These are phyloP conservation scores for Phaeosphaeria sp. DNA, from an alignment of 2,329 filamentous ascomycete species.

Conservation along the genomic window DNA sequence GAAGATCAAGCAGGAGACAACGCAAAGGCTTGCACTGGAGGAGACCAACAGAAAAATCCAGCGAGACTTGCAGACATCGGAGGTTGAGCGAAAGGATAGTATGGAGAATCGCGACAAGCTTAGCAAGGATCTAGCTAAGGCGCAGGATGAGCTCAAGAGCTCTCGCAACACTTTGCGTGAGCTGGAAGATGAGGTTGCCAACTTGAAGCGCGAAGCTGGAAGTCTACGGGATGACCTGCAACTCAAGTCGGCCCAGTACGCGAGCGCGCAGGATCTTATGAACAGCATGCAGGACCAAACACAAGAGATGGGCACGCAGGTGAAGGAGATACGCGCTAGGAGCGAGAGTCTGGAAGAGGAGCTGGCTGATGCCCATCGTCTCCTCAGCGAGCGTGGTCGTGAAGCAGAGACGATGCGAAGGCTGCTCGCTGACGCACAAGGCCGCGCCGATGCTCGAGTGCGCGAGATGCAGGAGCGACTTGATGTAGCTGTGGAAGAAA, in stretches of 20 bases:
- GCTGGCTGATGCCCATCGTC: slow-evolving; percentile 82
- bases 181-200: slow-evolving; percentile 75
- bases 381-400: slow-evolving; percentile 84
- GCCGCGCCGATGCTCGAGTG: slow-evolving; percentile 78
- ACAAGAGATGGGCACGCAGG: slow-evolving; percentile 84
- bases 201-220: slow-evolving; percentile 71
- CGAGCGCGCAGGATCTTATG: slow-evolving; percentile 82
- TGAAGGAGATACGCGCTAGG: slow-evolving; percentile 84
- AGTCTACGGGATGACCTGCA: slow-evolving; percentile 79
- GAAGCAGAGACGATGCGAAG: slow-evolving; percentile 95
- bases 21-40: slow-evolving; percentile 74
- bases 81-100: slow-evolving; percentile 80
- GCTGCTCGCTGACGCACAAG: slow-evolving; percentile 84
- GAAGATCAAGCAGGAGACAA: slow-evolving; percentile 76
- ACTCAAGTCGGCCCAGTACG: slow-evolving; percentile 84
- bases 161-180: slow-evolving; percentile 67
- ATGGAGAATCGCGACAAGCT: slow-evolving; percentile 75
- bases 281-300: slow-evolving; percentile 93
- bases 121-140: slow-evolving; percentile 70
- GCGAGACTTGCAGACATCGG: slow-evolving; percentile 77
- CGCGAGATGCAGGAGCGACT: slow-evolving; percentile 88
- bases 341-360: slow-evolving; percentile 92
- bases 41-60: slow-evolving; percentile 77
- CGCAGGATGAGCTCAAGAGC: slow-evolving; percentile 72
- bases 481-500: slow-evolving; percentile 90